Conservation (phyloP, 1,139 yeast genomes). For the Magnusiomyces suaveolens region DNA sequence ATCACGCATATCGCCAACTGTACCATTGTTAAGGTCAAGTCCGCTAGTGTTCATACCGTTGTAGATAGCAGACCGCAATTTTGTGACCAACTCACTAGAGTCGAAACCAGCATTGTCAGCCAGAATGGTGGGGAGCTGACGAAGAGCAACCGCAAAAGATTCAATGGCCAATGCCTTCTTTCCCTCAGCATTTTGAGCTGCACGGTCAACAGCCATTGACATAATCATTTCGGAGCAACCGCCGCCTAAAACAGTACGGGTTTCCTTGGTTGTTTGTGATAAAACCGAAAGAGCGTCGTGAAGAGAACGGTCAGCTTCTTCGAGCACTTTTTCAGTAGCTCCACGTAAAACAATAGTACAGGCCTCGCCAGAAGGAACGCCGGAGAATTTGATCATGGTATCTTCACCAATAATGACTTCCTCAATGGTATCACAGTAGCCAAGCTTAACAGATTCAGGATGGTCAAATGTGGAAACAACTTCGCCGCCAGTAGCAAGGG, state of each 20-base stretch:
- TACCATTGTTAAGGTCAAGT: conserved; percentile 73
- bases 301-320: conserved; percentile 93
- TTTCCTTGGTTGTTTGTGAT: conserved; percentile 88
- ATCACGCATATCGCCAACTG: conserved; percentile 88
- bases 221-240: conserved; percentile 97
- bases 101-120: conserved; percentile 98
- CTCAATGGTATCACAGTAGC: conserved; percentile 82
- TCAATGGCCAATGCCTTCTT: conserved; percentile 92
- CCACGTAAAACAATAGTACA: conserved; percentile 95
- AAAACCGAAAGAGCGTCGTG: conserved; percentile 95
- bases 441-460: conserved; percentile 77
- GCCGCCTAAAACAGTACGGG: conserved; percentile 95
- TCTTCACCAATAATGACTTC: conserved; percentile 91
- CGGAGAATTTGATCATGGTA: conserved; percentile 75
- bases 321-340: conserved; percentile 91
- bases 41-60: conserved; percentile 90
- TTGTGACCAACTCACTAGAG: conserved; percentile 83
- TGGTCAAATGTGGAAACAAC: conserved; percentile 93
- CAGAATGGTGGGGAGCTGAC: conserved; percentile 89
- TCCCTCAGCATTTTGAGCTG: conserved; percentile 88
- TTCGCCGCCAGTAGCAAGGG: conserved; percentile 96
- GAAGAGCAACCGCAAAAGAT: conserved; percentile 84
- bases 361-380: conserved; percentile 93
- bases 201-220: conserved; percentile 95
- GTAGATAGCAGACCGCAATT: conserved; percentile 84